Conservation (phyloP, 2,329 filamentous ascomycete genomes). For the Cercospora sojina region DNA sequence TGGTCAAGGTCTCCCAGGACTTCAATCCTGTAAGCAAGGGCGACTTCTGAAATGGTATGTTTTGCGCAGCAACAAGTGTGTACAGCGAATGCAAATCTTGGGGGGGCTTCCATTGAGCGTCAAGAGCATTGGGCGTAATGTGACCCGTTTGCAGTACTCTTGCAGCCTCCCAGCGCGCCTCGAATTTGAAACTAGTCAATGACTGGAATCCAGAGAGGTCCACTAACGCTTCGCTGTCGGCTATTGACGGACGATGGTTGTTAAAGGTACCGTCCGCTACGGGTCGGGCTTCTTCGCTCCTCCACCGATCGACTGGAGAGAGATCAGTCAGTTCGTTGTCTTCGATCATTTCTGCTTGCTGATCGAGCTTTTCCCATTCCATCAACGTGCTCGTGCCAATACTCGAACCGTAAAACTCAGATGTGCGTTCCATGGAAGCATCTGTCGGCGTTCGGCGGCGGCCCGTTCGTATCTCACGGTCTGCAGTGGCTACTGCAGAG, state of each 20-base stretch:
- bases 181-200: constrained; percentile 1
- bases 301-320: not conserved
- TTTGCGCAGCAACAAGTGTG: constrained; percentile 2
- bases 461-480: not conserved
- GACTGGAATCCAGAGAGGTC: not conserved
- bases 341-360: too few species aligned
- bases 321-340: not conserved
- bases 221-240: not conserved
- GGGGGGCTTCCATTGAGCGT: constrained; percentile 14
- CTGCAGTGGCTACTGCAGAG: not conserved
- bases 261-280: too few species aligned
- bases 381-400: not conserved
- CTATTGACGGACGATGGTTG: not conserved
- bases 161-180: constrained; percentile 27
- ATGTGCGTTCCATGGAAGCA: not conserved
- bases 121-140: constrained; percentile 17
- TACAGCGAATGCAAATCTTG: constrained; percentile 17
- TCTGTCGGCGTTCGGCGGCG: not conserved
- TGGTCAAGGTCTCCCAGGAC: constrained; percentile 7
- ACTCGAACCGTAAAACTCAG: not conserved
- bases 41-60: constrained; percentile 3
- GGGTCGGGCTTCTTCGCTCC: not conserved
- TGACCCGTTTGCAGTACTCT: constrained; percentile 24
- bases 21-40: not conserved
- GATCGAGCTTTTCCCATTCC: not conserved